Evolutionary conservation across 2,329 filamentous ascomycete genomes (phyloP).

Genomic region (Aspergillus japonicus): DNA sequence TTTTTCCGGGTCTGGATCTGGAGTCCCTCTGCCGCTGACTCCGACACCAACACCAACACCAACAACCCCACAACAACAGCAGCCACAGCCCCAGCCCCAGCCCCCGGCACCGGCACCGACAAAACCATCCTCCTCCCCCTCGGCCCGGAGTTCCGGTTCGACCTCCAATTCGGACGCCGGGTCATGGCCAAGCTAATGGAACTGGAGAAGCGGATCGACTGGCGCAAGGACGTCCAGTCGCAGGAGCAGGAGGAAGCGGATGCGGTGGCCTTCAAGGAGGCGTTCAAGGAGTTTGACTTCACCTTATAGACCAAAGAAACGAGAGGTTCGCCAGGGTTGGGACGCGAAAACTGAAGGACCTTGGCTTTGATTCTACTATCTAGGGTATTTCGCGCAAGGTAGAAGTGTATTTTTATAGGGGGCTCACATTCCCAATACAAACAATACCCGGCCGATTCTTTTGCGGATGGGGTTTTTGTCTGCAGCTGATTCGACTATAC

Average conservation of each 20-base stretch:
- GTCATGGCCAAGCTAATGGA: conserved; percentile 86
- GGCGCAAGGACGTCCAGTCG: conserved; percentile 80
- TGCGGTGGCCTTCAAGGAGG: conserved; percentile 72
- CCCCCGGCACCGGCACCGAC: conserved; percentile 38
- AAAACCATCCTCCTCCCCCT: conserved; percentile 74
- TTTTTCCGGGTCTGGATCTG: conserved; percentile 85
- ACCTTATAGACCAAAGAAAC: conserved; percentile 46
- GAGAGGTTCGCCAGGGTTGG: no score
- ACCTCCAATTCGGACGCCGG: conserved; percentile 83
- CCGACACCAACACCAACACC: no score
- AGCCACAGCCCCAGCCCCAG: no score
- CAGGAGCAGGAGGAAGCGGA: conserved; percentile 76
- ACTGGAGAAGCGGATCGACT: conserved; percentile 74
- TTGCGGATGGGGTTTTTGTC: no score
- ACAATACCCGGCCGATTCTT: no score
- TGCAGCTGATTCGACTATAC: no score
- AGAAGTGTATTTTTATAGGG: no score
- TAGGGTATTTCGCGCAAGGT: no score
- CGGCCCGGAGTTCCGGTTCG: conserved; percentile 71
- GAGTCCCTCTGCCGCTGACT: conserved; percentile 36
- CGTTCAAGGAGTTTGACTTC: conserved; percentile 87
- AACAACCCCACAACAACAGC: no score
- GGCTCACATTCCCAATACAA: no score
- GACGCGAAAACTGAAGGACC: no score
- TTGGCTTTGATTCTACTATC: no score